Evolutionary conservation across 2,329 filamentous ascomycete genomes (phyloP), one percentile per base, ranked within the genome.

Genomic region (Metarhizium guizhouense): DNA sequence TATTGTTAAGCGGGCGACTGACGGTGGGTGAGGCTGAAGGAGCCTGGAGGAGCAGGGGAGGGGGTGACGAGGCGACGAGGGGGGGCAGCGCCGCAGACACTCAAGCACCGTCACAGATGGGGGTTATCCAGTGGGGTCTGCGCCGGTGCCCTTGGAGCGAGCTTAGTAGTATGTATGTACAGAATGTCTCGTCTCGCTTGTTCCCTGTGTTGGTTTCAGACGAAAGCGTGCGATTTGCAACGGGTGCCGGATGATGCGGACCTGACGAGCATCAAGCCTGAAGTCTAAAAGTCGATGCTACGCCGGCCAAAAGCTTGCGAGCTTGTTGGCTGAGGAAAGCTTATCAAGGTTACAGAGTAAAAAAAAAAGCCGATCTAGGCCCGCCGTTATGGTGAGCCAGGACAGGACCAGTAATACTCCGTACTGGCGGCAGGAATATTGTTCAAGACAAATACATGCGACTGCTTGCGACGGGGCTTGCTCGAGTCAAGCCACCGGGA

Each of bases 41-140:
- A 43, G 52, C 56, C 54, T 32, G 56, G 47, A 47, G 55, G 45
- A 52, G 45, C 53, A 57, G 50, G 50, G 55, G 38, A 48, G 49
- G 42, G 54, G 14, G 57, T 54, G 50, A 60, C 53, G 55, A 59
- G 57, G 60, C 53, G 51, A 54, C 54, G 50, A 54, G 59, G 55
- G 53, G 59, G 57, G 57, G 58, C 20, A 8, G 45, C 7, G 18
- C 10, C 45, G 13, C 10, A n/a, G 18, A 25, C 25, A 25, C 25
- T 25, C 25, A 4, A 25, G 25, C 25, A 25, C 25, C 25, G 25
- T 25, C 25, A 25, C 43, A 10, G 43, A 47, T 25, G 43, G 43
- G 18, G 43, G 14, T 20, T 47, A 11, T 29, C 11, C 14, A 48
- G 20, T 30, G 45, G 20, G 25, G 45, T 30, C 25, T 6, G 25